Percentiles rank a stretch among this genome's conserved stretches.
phyloP scores from a whole-genome alignment of 208 protist species.

The Leptomonas pyrrhocoris region DNA sequence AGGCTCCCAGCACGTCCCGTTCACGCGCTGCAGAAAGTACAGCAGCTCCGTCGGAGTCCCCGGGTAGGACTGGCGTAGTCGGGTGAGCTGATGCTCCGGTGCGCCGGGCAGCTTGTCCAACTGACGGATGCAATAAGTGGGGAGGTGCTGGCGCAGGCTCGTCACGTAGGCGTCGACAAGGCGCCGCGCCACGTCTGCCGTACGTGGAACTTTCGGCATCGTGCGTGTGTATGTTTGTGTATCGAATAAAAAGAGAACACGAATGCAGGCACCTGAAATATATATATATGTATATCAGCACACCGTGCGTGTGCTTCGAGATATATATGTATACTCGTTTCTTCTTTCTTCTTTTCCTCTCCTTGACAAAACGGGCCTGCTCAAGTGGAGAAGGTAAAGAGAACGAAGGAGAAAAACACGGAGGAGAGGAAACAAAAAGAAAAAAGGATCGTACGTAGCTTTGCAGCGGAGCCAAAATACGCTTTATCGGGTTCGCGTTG shows the following conservation, averaged over 20 bases:
- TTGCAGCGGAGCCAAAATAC: no score
- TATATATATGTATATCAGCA: no score
- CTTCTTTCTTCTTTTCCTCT: not conserved
- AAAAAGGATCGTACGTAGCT: no score
- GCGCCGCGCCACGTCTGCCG: slow-evolving; percentile 41
- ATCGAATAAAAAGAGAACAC: not conserved
- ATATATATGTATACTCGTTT: no score
- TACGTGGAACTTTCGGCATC: slow-evolving; percentile 30
- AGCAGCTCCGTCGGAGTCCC: slow-evolving; percentile 46
- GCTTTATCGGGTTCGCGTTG: no score
- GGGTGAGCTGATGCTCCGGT: slow-evolving; percentile 37
- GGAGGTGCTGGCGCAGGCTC: slow-evolving; percentile 62
- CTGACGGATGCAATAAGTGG: slow-evolving; percentile 51
- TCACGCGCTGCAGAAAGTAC: slow-evolving; percentile 46
- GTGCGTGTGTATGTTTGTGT: not conserved
- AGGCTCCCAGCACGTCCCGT: slow-evolving; percentile 62
- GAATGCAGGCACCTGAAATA: not conserved
- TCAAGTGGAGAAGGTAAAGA: no score
- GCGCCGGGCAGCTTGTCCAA: slow-evolving; percentile 55
- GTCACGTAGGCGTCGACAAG: slow-evolving; percentile 72
- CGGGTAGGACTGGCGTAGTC: slow-evolving; percentile 47
- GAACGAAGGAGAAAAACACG: not conserved
- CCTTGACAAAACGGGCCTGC: no score
- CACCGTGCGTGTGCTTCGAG: no score
- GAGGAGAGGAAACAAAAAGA: not conserved